phyloP scores from a whole-genome alignment of 2,329 filamentous ascomycete species.

The Xylaria sp. region DNA sequence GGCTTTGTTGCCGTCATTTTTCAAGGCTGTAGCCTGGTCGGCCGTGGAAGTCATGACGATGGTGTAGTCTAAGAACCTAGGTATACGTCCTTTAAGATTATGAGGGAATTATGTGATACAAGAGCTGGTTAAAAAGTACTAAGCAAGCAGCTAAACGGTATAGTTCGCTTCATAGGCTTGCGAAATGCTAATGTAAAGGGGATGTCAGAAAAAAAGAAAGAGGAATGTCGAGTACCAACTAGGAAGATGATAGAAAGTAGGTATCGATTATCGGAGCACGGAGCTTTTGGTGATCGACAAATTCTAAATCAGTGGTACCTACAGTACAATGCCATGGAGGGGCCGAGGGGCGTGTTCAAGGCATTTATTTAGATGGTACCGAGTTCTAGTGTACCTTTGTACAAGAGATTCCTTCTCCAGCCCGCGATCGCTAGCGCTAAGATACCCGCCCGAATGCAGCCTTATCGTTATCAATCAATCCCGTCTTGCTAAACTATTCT shows the following conservation, averaged over 20 bases:
- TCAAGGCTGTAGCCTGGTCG: slow-evolving; percentile 83
- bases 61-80: neutral
- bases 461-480: slow-evolving; percentile 37
- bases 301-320: slow-evolving; percentile 9
- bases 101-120: slow-evolving; percentile 1
- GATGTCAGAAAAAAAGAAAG: slow-evolving; percentile 7
- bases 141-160: neutral
- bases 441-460: slow-evolving; percentile 21
- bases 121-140: neutral
- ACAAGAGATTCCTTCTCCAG: neutral
- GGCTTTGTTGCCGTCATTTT: slow-evolving; percentile 94
- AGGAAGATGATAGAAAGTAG: slow-evolving; percentile 12
- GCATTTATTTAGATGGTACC: neutral
- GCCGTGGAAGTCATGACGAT: slow-evolving; percentile 55
- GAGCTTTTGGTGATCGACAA: slow-evolving; percentile 39
- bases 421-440: neutral
- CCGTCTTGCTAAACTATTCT: slow-evolving; percentile 25
- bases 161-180: neutral
- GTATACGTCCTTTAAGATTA: neutral
- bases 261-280: slow-evolving; percentile 43
- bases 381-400: neutral
- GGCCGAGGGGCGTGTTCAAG: slow-evolving; percentile 32
- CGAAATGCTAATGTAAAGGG: neutral
- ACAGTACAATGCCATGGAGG: slow-evolving; percentile 23
- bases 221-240: slow-evolving; percentile 7